Conservation (phyloP, 2,329 filamentous ascomycete genomes). For the Coniochaeta sp. region DNA sequence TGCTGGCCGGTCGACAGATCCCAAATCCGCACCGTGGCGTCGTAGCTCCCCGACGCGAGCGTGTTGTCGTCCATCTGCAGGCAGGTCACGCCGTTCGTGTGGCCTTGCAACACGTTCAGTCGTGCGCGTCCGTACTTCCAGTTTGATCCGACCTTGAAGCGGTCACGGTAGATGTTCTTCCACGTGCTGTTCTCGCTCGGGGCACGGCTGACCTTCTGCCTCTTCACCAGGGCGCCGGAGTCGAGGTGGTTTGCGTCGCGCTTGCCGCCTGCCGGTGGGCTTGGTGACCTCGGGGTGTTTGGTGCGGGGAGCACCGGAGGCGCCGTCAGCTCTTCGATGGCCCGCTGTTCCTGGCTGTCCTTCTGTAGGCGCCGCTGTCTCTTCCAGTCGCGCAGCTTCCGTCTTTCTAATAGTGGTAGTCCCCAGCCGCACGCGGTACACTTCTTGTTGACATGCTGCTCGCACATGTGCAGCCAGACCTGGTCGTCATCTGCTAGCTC, state of each 20-base stretch:
- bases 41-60: slow-evolving; percentile 90
- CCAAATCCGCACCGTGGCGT: slow-evolving; percentile 94
- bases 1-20: slow-evolving; percentile 83
- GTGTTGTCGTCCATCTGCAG: slow-evolving; percentile 76
- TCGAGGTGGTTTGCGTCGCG: slow-evolving; percentile 22
- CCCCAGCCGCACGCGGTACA: slow-evolving; percentile 97
- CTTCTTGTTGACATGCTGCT: slow-evolving; percentile 90
- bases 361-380: slow-evolving; percentile 65
- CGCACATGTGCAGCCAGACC: slow-evolving; percentile 97
- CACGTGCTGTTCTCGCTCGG: slow-evolving; percentile 36
- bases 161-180: slow-evolving; percentile 96
- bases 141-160: slow-evolving; percentile 89
- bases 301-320: slow-evolving; percentile 21
- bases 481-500: slow-evolving; percentile 92
- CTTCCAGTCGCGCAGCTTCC: slow-evolving; percentile 79
- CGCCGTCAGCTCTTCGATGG: slow-evolving; percentile 14
- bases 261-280: slow-evolving; percentile 21
- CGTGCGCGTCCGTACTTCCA: slow-evolving; percentile 94
- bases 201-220: slow-evolving; percentile 22
- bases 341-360: slow-evolving; percentile 19
- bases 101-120: slow-evolving; percentile 74
- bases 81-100: slow-evolving; percentile 75
- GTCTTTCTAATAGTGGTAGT: slow-evolving; percentile 80
- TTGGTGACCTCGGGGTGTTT: slow-evolving; percentile 14
- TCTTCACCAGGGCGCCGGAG: slow-evolving; percentile 22